Evolutionary conservation across 371 early-diverging fungal species (phyloP), one percentile per base, ranked within the genome.

Genomic region (Rhizopus delemar): DNA sequence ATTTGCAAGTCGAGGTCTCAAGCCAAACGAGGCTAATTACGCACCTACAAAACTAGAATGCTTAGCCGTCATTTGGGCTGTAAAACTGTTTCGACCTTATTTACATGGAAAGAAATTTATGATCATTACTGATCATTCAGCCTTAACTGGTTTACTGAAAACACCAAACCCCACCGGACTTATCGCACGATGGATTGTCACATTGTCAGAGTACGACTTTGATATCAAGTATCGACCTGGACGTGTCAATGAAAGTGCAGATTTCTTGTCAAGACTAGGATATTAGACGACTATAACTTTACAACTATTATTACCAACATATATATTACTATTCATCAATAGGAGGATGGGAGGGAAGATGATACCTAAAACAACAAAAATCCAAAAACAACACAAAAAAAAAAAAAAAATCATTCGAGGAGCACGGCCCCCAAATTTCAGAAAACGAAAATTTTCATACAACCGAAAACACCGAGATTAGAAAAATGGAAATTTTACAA

Each of bases 141-240:
- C 22, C 22, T 22, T 22, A 22, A 22, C 22, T 22, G 22, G 22
- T 22, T 1, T 8, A 50, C 7, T 16, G n/a, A 1, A 50, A 39
- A 8, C 51, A 57, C 32, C 38, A 57, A 6, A 4, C 49, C 5
- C 7, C 41, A 9, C 12, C 50, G 5, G 5, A 2, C 0, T 57
- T 38, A 2, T 75, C 0, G 41, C 33, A 3, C 50, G 72, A 2
- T 78, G 79, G 75, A 45, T 63, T n/a, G 54, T 63, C 12, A 33
- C 56, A 3, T 48, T 75, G 15, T 5, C 60, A 45, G 58, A 66
- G 6, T 73, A 63, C 36, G 46, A 70, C 8, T 71, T 62, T 46
- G 60, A 56, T 0, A 56, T 73, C 13, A 31, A 55, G 3, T 54
- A 69, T 36, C 53, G 65, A 28, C 52, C 60, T 1, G 73, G 73